Percentiles rank a stretch among this genome's conserved stretches.
These are phyloP conservation scores for Yarrowia keelungensis DNA, from an alignment of 805 yeast genomes.

Conservation along the genomic window DNA sequence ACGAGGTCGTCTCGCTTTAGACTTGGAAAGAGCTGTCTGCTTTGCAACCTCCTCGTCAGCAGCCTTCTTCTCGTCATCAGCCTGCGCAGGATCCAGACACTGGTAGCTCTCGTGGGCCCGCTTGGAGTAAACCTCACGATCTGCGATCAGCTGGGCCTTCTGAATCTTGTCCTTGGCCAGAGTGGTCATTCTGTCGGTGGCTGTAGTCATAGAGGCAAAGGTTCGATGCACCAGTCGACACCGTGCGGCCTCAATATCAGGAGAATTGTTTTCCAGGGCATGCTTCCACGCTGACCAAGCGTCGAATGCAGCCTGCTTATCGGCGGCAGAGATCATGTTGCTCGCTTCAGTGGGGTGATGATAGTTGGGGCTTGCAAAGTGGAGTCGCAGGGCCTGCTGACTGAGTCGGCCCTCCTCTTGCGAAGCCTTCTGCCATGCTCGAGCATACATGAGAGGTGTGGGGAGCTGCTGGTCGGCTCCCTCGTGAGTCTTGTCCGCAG, in stretches of 20 bases:
- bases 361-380: not conserved
- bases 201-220: slow-evolving; percentile 2
- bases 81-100: not conserved
- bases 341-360: not conserved
- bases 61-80: too few species aligned
- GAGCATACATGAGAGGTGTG: not conserved
- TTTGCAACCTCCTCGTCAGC: not conserved
- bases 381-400: not conserved
- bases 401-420: slow-evolving; percentile 10
- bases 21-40: not conserved
- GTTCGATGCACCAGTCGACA: not conserved
- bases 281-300: slow-evolving; percentile 9
- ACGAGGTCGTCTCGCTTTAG: too few species aligned
- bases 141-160: slow-evolving; percentile 3
- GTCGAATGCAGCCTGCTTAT: not conserved
- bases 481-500: too few species aligned
- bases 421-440: slow-evolving; percentile 6
- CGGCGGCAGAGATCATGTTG: not conserved
- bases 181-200: not conserved
- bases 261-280: slow-evolving; percentile 8
- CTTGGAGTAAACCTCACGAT: not conserved
- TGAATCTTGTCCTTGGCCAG: not conserved
- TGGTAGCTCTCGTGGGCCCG: not conserved
- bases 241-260: not conserved
- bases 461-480: not conserved